These are phyloP conservation scores for Diutina scorzettiae DNA, from an alignment of 1,139 yeast species.

Conservation along the genomic window DNA sequence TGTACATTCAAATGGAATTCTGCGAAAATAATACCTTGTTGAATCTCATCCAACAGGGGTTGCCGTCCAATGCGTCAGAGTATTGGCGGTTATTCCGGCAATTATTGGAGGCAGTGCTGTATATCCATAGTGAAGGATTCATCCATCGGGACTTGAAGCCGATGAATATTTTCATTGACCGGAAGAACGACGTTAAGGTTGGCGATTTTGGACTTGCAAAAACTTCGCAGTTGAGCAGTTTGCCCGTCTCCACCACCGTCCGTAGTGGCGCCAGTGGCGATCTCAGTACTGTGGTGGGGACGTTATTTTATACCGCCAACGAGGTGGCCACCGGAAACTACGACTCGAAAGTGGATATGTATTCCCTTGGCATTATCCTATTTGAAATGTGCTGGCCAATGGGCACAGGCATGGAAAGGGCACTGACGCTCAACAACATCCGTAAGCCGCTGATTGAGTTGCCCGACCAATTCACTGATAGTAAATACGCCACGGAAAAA, in stretches of 20 bases:
- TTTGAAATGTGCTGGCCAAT: slow-evolving; percentile 87
- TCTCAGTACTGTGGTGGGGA: slow-evolving; percentile 85
- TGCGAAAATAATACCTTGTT: slow-evolving; percentile 87
- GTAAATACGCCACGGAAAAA: slow-evolving; percentile 44
- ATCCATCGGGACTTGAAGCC: slow-evolving; percentile 95
- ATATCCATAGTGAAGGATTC: slow-evolving; percentile 87
- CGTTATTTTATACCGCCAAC: slow-evolving; percentile 82
- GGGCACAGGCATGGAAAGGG: slow-evolving; percentile 88
- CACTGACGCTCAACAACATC: slow-evolving; percentile 49
- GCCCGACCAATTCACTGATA: slow-evolving; percentile 49
- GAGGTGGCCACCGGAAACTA: slow-evolving; percentile 76
- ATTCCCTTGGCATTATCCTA: slow-evolving; percentile 85
- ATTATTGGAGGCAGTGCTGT: slow-evolving; percentile 78
- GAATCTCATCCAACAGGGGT: slow-evolving; percentile 71
- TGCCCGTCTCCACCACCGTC: background rate
- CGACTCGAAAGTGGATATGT: slow-evolving; percentile 91
- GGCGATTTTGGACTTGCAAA: slow-evolving; percentile 98
- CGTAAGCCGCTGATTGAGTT: slow-evolving; percentile 48
- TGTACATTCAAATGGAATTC: slow-evolving; percentile 93
- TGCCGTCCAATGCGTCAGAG: slow-evolving; percentile 62
- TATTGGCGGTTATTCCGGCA: slow-evolving; percentile 89
- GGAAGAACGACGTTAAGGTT: slow-evolving; percentile 75
- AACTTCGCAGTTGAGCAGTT: slow-evolving; percentile 35
- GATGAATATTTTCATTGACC: slow-evolving; percentile 89
- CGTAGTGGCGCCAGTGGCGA: slow-evolving; percentile 38